A percentile compares a stretch with the other conserved stretches of the same genome.
Evolutionary conservation across 1,284 basidiomycete species (phyloP).

Genomic region (Pulveroboletus sp.): DNA sequence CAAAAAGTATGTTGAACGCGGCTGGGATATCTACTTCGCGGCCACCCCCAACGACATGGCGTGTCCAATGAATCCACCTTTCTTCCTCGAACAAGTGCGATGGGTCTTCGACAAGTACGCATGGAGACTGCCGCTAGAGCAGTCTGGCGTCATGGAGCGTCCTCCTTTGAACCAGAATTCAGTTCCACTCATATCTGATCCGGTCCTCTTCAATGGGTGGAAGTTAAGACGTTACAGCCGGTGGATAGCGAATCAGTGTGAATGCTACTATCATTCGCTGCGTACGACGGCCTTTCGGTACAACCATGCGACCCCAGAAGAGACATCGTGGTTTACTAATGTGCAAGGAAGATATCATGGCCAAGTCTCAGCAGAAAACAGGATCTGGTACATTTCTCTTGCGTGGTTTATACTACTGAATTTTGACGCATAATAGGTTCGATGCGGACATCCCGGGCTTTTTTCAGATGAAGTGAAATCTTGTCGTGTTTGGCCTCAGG

Average conservation of each 20-base stretch:
- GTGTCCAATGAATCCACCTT: constrained; percentile 12
- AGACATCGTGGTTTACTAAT: not conserved
- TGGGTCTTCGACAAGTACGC: constrained; percentile 32
- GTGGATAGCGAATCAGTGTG: accelerated
- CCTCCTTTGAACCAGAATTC: constrained; percentile 18
- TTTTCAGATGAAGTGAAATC: not conserved
- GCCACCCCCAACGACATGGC: not conserved
- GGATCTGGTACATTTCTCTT: constrained; percentile 25
- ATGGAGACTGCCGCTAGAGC: constrained; percentile 35
- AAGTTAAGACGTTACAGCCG: not conserved
- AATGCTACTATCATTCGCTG: not conserved
- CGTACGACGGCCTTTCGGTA: constrained; percentile 30
- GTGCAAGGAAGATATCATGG: constrained; percentile 14
- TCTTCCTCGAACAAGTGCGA: constrained; percentile 16
- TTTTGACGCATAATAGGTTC: constrained; percentile 21
- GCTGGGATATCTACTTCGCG: constrained; percentile 31
- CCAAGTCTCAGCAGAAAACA: constrained; percentile 6
- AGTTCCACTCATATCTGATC: constrained; percentile 25
- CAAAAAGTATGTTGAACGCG: constrained; percentile 33
- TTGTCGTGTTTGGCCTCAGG: too few species aligned
- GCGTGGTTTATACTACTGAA: accelerated
- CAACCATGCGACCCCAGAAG: constrained; percentile 23
- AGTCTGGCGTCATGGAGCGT: constrained; percentile 23
- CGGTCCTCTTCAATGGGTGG: constrained; percentile 33
- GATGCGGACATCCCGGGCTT: constrained; percentile 25